Evolutionary conservation across 1,284 basidiomycete species (phyloP).

Genomic region (Ceratobasidium sp.): DNA sequence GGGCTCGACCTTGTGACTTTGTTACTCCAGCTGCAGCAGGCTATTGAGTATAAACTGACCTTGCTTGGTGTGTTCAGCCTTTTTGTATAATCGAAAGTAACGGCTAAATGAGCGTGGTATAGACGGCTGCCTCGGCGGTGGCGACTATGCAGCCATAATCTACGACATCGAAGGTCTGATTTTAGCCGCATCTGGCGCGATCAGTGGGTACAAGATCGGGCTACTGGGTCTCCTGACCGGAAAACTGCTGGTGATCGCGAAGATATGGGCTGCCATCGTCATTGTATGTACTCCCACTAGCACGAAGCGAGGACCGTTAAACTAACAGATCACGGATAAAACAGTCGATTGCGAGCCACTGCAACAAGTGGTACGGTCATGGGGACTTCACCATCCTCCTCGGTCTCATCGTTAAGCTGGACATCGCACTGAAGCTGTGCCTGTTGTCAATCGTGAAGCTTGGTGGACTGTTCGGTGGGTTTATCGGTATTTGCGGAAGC

Average conservation of each 20-base stretch:
- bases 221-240: slow-evolving; percentile 34
- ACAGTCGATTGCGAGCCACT: slow-evolving; percentile 38
- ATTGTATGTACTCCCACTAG: slow-evolving; percentile 6
- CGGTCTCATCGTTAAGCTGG: slow-evolving; percentile 32
- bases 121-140: slow-evolving; percentile 34
- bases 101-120: neutral
- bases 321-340: neutral
- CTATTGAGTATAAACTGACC: slow-evolving; percentile 22
- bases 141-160: slow-evolving; percentile 32
- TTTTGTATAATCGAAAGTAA: too few species aligned
- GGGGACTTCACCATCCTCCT: slow-evolving; percentile 15
- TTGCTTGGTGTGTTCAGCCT: slow-evolving; percentile 22
- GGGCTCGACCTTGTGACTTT: slow-evolving; percentile 19
- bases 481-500: slow-evolving; percentile 24
- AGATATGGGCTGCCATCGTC: slow-evolving; percentile 28
- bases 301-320: neutral
- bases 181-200: slow-evolving; percentile 23
- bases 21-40: slow-evolving; percentile 26
- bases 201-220: slow-evolving; percentile 31
- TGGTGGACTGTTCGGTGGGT: slow-evolving; percentile 22
- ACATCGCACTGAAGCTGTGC: slow-evolving; percentile 29
- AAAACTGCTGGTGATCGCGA: slow-evolving; percentile 22
- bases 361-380: slow-evolving; percentile 34
- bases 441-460: slow-evolving; percentile 26
- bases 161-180: slow-evolving; percentile 32